Conservation (phyloP, 2,329 filamentous ascomycete species). For the Curvularia eragrostidis region DNA sequence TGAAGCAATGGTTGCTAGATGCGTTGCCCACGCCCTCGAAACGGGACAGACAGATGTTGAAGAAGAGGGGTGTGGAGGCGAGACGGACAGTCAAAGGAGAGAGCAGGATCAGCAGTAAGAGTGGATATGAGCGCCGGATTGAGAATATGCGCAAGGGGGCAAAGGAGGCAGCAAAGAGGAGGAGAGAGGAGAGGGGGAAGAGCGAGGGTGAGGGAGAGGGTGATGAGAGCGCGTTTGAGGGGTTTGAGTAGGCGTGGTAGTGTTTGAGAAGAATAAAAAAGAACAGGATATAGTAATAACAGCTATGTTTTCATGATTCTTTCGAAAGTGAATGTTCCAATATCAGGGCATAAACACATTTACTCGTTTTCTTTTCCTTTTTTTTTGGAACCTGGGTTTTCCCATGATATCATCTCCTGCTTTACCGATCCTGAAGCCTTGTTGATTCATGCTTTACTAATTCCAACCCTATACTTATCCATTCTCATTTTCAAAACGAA, state of each 20-base stretch:
- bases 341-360: not conserved
- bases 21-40: constrained; percentile 84
- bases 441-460: too few relatives aligned
- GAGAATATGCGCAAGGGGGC: constrained; percentile 71
- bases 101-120: constrained; percentile 80
- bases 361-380: too few relatives aligned
- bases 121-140: constrained; percentile 72
- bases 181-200: constrained; percentile 31
- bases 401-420: too few relatives aligned
- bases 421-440: too few relatives aligned
- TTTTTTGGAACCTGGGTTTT: too few relatives aligned
- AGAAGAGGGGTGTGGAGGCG: constrained; percentile 79
- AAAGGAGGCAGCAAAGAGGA: constrained; percentile 42
- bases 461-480: too few relatives aligned
- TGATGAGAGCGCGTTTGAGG: constrained; percentile 44
- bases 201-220: constrained; percentile 20
- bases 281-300: not conserved
- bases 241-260: constrained; percentile 42
- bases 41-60: constrained; percentile 81
- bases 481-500: too few relatives aligned
- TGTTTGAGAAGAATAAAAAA: not conserved
- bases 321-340: not conserved
- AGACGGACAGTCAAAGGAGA: constrained; percentile 56
- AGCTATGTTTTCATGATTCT: not conserved
- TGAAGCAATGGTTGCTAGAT: constrained; percentile 78